A percentile compares a stretch with the other conserved stretches of the same genome.
phyloP scores from a whole-genome alignment of 2,329 filamentous ascomycete species.

The Sporothrix inflata region DNA sequence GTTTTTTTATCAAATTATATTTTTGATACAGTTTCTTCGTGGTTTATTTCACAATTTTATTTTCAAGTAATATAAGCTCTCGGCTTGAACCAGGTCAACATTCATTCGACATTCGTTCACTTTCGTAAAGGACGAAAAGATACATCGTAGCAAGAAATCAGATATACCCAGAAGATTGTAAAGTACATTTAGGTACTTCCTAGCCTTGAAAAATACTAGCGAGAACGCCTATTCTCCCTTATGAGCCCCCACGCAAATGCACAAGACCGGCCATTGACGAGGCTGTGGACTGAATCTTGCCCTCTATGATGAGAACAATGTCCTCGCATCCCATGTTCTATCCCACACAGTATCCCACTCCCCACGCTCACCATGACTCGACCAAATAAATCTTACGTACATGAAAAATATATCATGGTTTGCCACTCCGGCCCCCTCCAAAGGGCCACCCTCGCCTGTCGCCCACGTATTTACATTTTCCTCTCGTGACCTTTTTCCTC shows the following conservation, averaged over 20 bases:
- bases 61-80: no score
- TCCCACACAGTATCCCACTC: background rate
- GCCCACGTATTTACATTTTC: background rate
- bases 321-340: no score
- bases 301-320: background rate
- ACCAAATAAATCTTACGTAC: background rate
- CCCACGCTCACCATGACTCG: background rate
- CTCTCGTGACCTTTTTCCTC: background rate
- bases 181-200: background rate
- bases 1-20: no score
- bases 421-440: background rate
- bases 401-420: background rate
- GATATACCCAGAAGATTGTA: background rate
- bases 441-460: background rate
- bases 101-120: no score
- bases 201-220: background rate
- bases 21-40: no score
- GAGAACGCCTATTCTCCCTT: no score
- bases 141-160: background rate
- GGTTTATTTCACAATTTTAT: no score
- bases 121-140: background rate
- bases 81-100: no score
- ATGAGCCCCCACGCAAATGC: background rate
- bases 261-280: background rate
- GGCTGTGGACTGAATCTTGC: background rate